A percentile compares a stretch with the other conserved stretches of the same genome.
phyloP scores from a whole-genome alignment of 805 yeast species.

The Kodamaea laetipori region DNA sequence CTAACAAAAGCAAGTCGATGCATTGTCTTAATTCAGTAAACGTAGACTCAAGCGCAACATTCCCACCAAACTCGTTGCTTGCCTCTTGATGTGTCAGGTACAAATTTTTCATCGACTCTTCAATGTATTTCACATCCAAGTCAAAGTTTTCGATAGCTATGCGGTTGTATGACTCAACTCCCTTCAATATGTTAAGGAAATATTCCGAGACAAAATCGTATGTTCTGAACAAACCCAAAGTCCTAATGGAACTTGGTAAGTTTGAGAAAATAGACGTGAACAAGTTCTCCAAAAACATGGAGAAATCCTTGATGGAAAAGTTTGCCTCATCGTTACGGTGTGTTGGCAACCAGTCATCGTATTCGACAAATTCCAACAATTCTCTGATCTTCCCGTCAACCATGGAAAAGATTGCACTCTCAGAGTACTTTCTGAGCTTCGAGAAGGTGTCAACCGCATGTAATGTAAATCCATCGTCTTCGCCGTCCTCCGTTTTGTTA shows the following conservation, averaged over 20 bases:
- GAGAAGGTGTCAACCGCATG: constrained; percentile 58
- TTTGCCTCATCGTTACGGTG: constrained; percentile 62
- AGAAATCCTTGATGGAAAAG: constrained; percentile 76
- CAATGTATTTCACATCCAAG: constrained; percentile 76
- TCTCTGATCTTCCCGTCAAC: constrained; percentile 80
- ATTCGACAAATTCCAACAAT: constrained; percentile 80
- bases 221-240: constrained; percentile 80
- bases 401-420: constrained; percentile 75
- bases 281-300: constrained; percentile 80
- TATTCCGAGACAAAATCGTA: constrained; percentile 81
- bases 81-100: constrained; percentile 24
- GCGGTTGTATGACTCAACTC: constrained; percentile 56
- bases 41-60: constrained; percentile 66
- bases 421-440: constrained; percentile 68
- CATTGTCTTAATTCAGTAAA: constrained; percentile 80
- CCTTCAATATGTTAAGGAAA: constrained; percentile 61
- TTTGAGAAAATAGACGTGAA: constrained; percentile 82
- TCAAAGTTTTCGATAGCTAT: constrained; percentile 74
- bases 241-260: constrained; percentile 74
- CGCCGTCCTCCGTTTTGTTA: constrained; percentile 42
- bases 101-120: constrained; percentile 49
- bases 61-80: constrained; percentile 28
- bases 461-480: constrained; percentile 31
- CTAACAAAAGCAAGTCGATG: constrained; percentile 67
- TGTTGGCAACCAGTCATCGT: constrained; percentile 72